Base-by-base conservation (phyloP, 2,329 filamentous ascomycete species). In the Fonsecaea multimorphosa region DNA sequence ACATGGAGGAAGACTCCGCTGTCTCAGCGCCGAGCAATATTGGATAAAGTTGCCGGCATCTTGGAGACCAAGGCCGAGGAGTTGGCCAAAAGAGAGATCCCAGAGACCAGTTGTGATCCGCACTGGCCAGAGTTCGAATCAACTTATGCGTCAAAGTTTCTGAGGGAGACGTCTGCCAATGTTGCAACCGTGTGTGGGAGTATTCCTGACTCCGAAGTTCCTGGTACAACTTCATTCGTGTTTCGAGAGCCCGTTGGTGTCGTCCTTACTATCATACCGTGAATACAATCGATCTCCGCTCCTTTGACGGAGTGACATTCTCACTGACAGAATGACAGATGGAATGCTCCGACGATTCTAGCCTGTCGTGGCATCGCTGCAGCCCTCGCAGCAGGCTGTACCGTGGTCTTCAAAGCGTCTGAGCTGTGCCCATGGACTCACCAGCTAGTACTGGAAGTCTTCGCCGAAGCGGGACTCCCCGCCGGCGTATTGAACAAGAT, bases 111-210 rank as follows among this genome's bases (percentile, higher is more conserved):
- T 36, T 57, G 52, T 22, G 32, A 49, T 38, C 9, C 12, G 19
- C 31, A 31, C 5, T 66, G 58, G 58, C 52, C 59, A n/a, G 19
- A 88, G 64, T 83, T 97, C 44, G 92, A 89, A 4, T 84, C 87
- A 72, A 92, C 96, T 76, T 82, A 97, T 67, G 96, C 92, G 0
- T 87, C 90, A 73, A 93, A 97, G 80, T 97, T 97, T 92, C 93
- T 93, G 40, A 86, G 93, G 27, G 93, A 93, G 27, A 96, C 96
- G 73, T 86, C 90, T 56, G 97, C 93, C 77, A 90, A 90, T 1
- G 88, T 85, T 53, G 91, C 89, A 72, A 93, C 97, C 79, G 85
- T 97, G 71, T 82, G 87, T 24, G 97, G 93, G 14, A 92, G 92
- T 32, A 86, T 93, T 70, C 89, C 90, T 79, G 87, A 93, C 66